phyloP scores from a whole-genome alignment of 2,329 filamentous ascomycete species.

The Madurella mycetomatis region DNA sequence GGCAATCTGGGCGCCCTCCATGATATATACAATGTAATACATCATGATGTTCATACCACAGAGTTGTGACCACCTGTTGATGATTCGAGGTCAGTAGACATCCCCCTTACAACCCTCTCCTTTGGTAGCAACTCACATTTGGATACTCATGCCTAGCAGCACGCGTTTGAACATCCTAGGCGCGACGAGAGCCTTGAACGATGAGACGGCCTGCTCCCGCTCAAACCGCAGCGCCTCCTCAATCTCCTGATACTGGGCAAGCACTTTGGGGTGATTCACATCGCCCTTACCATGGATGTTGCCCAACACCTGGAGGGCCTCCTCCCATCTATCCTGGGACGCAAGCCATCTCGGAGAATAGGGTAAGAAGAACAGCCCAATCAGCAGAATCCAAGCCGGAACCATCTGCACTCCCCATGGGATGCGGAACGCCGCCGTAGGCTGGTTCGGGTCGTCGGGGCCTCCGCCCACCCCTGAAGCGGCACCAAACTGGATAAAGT shows the following conservation, averaged over 20 bases:
- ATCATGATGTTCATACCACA: constrained; percentile 59
- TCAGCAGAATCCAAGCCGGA: constrained; percentile 49
- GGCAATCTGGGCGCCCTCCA: constrained; percentile 53
- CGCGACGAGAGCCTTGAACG: constrained; percentile 45
- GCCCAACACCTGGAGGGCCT: constrained; percentile 56
- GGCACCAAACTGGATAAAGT: constrained; percentile 62
- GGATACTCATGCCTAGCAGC: constrained; percentile 37
- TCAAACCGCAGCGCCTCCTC: constrained; percentile 52
- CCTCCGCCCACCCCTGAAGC: constrained; percentile 49
- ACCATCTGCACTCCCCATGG: constrained; percentile 59
- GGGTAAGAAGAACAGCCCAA: constrained; percentile 57
- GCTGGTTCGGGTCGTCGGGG: constrained; percentile 46
- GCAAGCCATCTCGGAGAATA: constrained; percentile 68
- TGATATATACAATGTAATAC: constrained; percentile 57
- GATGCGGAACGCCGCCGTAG: constrained; percentile 52
- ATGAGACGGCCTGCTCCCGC: constrained; percentile 46
- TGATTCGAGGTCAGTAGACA: constrained; percentile 20
- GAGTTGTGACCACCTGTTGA: constrained; percentile 54
- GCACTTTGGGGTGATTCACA: constrained; percentile 52
- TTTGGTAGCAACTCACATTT: constrained; percentile 13
- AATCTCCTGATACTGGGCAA: constrained; percentile 60
- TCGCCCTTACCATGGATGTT: constrained; percentile 55
- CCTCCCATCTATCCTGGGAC: constrained; percentile 61
- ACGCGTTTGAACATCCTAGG: constrained; percentile 53
- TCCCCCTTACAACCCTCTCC: not conserved